A percentile compares a stretch with the other conserved stretches of the same genome.
Conservation (phyloP, 192 early-diverging fungal species). For the Chytriomyces confervae region DNA sequence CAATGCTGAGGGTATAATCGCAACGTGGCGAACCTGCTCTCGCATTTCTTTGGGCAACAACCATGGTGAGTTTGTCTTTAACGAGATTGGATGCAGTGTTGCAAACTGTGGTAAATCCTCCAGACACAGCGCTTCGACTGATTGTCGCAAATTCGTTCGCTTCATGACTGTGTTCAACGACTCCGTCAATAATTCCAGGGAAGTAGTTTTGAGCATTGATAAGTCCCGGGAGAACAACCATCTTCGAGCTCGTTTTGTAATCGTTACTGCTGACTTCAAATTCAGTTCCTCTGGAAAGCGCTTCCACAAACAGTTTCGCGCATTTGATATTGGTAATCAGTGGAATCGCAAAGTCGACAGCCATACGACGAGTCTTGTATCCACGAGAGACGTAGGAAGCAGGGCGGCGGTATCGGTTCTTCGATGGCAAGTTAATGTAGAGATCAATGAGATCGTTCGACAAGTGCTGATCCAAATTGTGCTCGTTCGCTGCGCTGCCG, state of each 20-base stretch:
- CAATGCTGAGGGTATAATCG: conserved; percentile 74
- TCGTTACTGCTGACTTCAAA: conserved; percentile 86
- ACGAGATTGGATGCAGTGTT: conserved; percentile 63
- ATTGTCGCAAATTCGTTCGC: conserved; percentile 65
- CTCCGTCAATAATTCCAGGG: conserved; percentile 52
- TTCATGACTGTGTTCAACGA: conserved; percentile 20
- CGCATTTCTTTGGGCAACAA: conserved; percentile 56
- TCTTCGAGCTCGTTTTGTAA: conserved; percentile 88
- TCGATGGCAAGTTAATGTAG: conserved; percentile 99
- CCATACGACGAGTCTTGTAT: conserved; percentile 95
- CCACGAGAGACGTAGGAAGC: conserved; percentile 93
- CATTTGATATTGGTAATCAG: conserved; percentile 99
- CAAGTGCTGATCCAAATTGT: conserved; percentile 92
- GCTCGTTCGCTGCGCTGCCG: conserved; percentile 68
- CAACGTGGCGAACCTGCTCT: conserved; percentile 56
- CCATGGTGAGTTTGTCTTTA: conserved; percentile 63
- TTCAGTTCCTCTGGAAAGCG: conserved; percentile 73
- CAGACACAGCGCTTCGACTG: conserved; percentile 75
- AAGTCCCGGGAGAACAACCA: conserved; percentile 83
- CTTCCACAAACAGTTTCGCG: conserved; percentile 98
- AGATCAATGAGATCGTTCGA: conserved; percentile 97
- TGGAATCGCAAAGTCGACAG: conserved; percentile 95
- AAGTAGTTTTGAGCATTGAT: conserved; percentile 81
- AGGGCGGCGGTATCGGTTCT: conserved; percentile 95
- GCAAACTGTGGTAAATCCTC: conserved; percentile 89